phyloP scores from a whole-genome alignment of 1,284 basidiomycete genomes.

The Sutorius eximius region DNA sequence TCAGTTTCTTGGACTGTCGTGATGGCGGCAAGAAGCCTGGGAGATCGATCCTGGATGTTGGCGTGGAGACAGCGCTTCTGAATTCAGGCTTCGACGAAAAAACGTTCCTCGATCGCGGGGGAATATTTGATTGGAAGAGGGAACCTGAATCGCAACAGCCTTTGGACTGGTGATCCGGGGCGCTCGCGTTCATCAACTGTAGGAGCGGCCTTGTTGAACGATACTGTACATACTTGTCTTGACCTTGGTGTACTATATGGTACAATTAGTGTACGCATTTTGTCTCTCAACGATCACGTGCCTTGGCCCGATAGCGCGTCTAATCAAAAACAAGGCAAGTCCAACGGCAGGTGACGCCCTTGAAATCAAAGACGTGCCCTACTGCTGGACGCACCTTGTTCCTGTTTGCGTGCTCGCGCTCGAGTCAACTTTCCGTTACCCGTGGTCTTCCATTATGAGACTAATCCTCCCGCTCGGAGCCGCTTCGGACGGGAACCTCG shows the following conservation, averaged over 20 bases:
- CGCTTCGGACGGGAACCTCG: conserved; percentile 10
- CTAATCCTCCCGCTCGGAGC: conserved; percentile 9
- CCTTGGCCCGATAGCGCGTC: background rate
- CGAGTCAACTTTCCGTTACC: background rate
- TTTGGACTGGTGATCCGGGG: conserved; percentile 12
- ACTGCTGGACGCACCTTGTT: conserved; percentile 31
- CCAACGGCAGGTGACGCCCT: conserved; percentile 21
- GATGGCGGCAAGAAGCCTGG: conserved; percentile 11
- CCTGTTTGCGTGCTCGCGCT: background rate
- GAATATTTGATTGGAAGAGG: conserved; percentile 9
- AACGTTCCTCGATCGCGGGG: conserved; percentile 6
- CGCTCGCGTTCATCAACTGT: background rate
- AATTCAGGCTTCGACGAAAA: conserved; percentile 18
- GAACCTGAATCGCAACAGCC: background rate
- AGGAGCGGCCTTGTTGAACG: background rate
- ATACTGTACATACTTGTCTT: background rate
- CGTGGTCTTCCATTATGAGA: background rate
- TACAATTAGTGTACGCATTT: background rate
- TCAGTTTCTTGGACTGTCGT: conserved; percentile 14
- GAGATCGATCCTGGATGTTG: conserved; percentile 15
- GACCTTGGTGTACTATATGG: background rate
- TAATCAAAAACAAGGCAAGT: conserved; percentile 15
- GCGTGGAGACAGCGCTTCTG: conserved; percentile 15
- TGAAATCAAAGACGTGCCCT: conserved; percentile 12
- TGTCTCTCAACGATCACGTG: background rate